phyloP scores from a whole-genome alignment of 257 asterid species.

The Euphrasia confusa region DNA sequence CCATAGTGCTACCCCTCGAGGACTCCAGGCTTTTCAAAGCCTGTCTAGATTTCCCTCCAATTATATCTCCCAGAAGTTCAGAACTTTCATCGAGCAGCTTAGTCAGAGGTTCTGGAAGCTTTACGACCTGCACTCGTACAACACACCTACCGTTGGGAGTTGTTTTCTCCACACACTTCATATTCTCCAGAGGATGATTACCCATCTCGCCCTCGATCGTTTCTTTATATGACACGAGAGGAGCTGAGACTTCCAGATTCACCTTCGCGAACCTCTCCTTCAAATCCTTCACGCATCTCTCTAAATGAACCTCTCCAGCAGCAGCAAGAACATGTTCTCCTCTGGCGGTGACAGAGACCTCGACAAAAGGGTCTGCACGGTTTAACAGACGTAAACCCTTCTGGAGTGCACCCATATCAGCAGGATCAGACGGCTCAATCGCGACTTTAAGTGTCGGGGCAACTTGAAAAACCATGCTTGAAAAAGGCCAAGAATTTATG shows the following conservation, averaged over 20 bases:
- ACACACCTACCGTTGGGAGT: constrained; percentile 84
- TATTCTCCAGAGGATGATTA: constrained; percentile 55
- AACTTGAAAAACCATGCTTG: constrained; percentile 92
- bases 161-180: constrained; percentile 72
- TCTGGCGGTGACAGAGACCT: constrained; percentile 75
- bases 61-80: constrained; percentile 65
- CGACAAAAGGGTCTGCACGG: constrained; percentile 96
- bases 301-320: constrained; percentile 96
- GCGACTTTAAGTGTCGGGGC: constrained; percentile 92
- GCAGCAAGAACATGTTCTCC: constrained; percentile 97
- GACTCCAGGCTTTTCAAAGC: constrained; percentile 58
- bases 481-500: constrained; percentile 81
- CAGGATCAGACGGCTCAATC: constrained; percentile 91
- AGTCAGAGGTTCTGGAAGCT: constrained; percentile 75
- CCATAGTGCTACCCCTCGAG: constrained; percentile 52
- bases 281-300: constrained; percentile 87
- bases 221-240: constrained; percentile 86
- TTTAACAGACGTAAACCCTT: constrained; percentile 79
- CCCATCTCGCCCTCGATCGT: constrained; percentile 66
- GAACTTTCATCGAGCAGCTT: constrained; percentile 77
- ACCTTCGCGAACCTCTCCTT: constrained; percentile 90
- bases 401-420: constrained; percentile 76
- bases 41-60: constrained; percentile 68
- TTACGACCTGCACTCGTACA: constrained; percentile 75
- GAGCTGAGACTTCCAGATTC: constrained; percentile 76